Conservation (phyloP, 2,329 filamentous ascomycete species). For the Orbilia quercus region DNA sequence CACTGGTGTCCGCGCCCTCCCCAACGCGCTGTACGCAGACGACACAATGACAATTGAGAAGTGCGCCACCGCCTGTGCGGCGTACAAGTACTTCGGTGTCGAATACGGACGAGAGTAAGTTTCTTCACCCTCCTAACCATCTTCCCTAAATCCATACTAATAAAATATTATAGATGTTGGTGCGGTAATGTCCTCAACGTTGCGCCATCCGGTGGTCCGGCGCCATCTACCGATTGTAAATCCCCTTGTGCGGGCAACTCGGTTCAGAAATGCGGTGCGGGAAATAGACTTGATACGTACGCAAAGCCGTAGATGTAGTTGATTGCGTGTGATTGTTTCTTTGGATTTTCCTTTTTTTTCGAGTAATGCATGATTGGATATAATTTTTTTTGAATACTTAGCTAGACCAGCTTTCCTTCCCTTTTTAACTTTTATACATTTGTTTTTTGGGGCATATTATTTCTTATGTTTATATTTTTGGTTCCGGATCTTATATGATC, state of each 20-base stretch:
- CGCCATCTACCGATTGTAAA: slow-evolving; percentile 17
- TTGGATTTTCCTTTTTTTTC: slow-evolving; percentile 7
- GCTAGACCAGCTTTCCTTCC: background rate
- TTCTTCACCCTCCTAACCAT: slow-evolving; percentile 56
- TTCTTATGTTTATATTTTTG: no score
- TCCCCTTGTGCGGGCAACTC: slow-evolving; percentile 30
- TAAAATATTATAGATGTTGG: slow-evolving; percentile 9
- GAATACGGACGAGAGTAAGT: slow-evolving; percentile 62
- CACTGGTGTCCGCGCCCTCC: slow-evolving; percentile 20
- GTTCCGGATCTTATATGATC: no score
- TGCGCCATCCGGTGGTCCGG: slow-evolving; percentile 24
- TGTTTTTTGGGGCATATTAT: no score
- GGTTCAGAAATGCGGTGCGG: slow-evolving; percentile 32
- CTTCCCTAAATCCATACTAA: slow-evolving; percentile 21
- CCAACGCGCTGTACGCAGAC: slow-evolving; percentile 30
- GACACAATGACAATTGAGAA: slow-evolving; percentile 56
- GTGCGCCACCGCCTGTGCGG: slow-evolving; percentile 61
- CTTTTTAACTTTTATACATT: no score
- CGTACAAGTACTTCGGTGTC: slow-evolving; percentile 64
- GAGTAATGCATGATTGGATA: slow-evolving; percentile 6
- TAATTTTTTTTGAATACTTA: slow-evolving; percentile 9
- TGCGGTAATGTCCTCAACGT: slow-evolving; percentile 28
- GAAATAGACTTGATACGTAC: slow-evolving; percentile 35
- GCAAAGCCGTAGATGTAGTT: slow-evolving; percentile 23
- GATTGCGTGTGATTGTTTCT: background rate